Evolutionary conservation across 768 basidiomycete species (phyloP).

Genomic region (Pseudohyphozyma bogoriensis): DNA sequence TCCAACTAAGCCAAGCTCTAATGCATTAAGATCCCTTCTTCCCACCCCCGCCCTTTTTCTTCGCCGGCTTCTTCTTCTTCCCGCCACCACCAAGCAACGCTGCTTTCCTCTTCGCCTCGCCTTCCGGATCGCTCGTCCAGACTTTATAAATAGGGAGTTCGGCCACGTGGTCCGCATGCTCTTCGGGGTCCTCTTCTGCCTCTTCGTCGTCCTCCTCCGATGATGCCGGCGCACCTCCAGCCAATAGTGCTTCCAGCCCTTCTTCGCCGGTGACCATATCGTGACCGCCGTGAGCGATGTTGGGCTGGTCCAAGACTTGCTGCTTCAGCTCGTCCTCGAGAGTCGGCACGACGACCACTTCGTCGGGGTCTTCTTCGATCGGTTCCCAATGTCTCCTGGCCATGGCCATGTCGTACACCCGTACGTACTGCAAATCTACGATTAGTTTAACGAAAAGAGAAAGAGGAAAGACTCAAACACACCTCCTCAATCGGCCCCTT

Average conservation of each 20-base stretch:
- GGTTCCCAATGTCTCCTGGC: neutral
- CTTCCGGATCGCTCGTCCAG: neutral
- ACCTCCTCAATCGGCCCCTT: conserved; percentile 13
- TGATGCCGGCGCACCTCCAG: no score
- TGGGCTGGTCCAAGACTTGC: neutral
- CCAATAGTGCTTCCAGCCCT: neutral
- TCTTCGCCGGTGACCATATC: neutral
- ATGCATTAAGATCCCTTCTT: no score
- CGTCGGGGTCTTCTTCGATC: neutral
- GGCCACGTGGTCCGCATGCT: no score
- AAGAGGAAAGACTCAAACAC: neutral
- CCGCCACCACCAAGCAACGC: neutral
- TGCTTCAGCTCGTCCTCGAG: neutral
- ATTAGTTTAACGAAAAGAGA: no score
- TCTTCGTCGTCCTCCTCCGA: no score
- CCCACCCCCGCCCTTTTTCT: neutral
- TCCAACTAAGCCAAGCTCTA: no score
- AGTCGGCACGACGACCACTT: no score
- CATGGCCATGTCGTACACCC: conserved; percentile 7
- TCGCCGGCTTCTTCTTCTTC: neutral
- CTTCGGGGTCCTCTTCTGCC: no score
- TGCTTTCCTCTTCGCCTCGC: neutral
- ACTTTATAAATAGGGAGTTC: conserved; percentile 1
- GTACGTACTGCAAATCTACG: neutral
- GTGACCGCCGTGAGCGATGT: neutral